Evolutionary conservation across 441 rosid genomes (phyloP), one percentile per base, ranked within the genome.

Genomic region (Pelargonium exstipulatum): DNA sequence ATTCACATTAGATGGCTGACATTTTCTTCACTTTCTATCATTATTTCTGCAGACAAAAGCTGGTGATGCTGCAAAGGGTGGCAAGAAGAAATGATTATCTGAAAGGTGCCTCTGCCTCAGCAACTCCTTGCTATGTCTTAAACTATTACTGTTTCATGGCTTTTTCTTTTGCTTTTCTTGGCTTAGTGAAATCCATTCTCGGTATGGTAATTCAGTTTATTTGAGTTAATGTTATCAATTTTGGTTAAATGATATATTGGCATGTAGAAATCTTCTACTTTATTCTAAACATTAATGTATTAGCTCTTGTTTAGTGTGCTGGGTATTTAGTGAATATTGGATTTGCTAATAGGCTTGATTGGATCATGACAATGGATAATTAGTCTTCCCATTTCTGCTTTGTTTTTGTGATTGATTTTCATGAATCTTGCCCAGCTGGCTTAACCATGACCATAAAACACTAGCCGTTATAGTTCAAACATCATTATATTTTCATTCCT

Each of bases 21-120:
- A 9, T 18, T 20, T 26, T 24, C 32, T 57, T 20, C n/a, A 20
- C 32, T 57, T 8, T 18, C 62, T 0, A 57, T 57, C 62, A 6
- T 57, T 16, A 0, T 17, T 1, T 14, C 1, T 74, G 61, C 79
- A 82, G 85, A 64, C 79, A 12, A 79, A 82, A 76, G 85, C 85
- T 35, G 74, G 79, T 24, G 85, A 79, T 29, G 84, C 80, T 51
- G 81, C 73, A 17, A 79, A 76, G 67, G 71, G 32, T 4, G 57
- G 62, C 6, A 75, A 79, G 79, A 82, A 77, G 76, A 77, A 67
- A 66, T 74, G 68, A 79, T 57, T 57, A 20, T 26, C 24, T 24
- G 24, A 57, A 57, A 24, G 10, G 10, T 20, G 22, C 62, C 26
- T 57, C 26, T 20, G 22, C 62, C 26, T 57, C 26, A 20, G 22